Evolutionary conservation across 1,284 basidiomycete genomes (phyloP).

Genomic region (Austropuccinia psidii): DNA sequence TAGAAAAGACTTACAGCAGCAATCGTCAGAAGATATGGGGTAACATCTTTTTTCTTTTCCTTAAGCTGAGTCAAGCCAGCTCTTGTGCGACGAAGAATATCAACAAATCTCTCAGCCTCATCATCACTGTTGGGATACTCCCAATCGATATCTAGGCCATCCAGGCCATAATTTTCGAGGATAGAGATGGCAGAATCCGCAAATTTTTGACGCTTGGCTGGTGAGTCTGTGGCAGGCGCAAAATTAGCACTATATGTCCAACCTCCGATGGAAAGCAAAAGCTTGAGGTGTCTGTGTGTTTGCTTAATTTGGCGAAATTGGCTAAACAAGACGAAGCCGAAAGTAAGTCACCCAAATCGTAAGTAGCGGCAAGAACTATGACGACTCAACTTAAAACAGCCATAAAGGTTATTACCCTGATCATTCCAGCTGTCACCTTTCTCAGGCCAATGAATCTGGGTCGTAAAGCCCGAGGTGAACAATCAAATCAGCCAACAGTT

Average conservation of each 20-base stretch:
- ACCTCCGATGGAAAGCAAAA: constrained; percentile 47
- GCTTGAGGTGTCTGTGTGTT: constrained; percentile 45
- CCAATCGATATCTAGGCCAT: constrained; percentile 42
- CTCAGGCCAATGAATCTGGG: constrained; percentile 45
- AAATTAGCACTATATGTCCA: constrained; percentile 48
- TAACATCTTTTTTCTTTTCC: constrained; percentile 7
- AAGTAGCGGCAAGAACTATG: not conserved
- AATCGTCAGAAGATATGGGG: constrained; percentile 29
- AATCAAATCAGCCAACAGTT: not conserved
- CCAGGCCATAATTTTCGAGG: constrained; percentile 46
- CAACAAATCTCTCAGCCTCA: constrained; percentile 29
- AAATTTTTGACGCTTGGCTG: constrained; percentile 42
- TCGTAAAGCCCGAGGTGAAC: not conserved
- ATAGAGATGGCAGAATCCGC: constrained; percentile 43
- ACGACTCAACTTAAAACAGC: constrained; percentile 44
- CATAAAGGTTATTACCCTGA: constrained; percentile 44
- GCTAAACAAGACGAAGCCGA: not conserved
- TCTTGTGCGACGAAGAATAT: not conserved
- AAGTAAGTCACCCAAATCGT: not conserved
- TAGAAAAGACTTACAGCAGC: constrained; percentile 16
- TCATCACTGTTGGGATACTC: constrained; percentile 30
- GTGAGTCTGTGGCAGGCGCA: constrained; percentile 41
- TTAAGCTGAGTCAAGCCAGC: constrained; percentile 9
- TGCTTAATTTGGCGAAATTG: constrained; percentile 43
- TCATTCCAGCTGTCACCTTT: constrained; percentile 45